Evolutionary conservation across 164 flowering plant species (phyloP), one percentile per base, ranked within the genome.

Genomic region (Dillenia suffruticosa): DNA sequence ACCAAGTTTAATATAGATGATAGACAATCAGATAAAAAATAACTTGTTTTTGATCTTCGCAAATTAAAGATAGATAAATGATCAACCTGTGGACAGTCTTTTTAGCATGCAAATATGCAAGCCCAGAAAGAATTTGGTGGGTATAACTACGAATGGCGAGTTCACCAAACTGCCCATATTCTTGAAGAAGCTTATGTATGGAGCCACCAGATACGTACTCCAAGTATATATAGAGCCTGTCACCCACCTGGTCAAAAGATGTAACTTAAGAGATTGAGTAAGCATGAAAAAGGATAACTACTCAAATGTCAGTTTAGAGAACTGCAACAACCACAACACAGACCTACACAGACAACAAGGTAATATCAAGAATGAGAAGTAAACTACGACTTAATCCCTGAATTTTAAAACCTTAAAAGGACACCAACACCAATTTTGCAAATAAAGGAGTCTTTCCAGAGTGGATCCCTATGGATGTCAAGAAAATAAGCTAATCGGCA

Each of bases 121-220:
- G 87, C 61, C 96, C 97, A 8, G 90, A 89, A 56, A 92, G 76
- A 48, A 92, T 89, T 72, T 92, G 98, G 58, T 84, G 87, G 53
- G 98, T 92, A 70, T 88, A 92, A 71, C 78, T 92, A 40, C 98
- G 92, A 53, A 92, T 84, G 22, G 84, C 98, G 15, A 55, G 77
- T 70, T 92, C 98, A 54, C 95, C 95, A 56, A 92, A 72, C 62
- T 83, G 83, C 44, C 98, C 98, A 79, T 92, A 92, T 12, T 92
- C 98, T 72, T 92, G 96, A 58, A 92, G 95, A 71, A 92, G 84
- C 72, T 92, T 92, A 73, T 86, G 77, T 61, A 92, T 92, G 51
- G 98, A 90, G 50, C 98, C 98, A 63, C 96, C 98, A 69, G 98
- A 90, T 24, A 92, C 96, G 76, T 84, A 92, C 74, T 92, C 98